Evolutionary conservation across 257 asterid genomes (phyloP).

Genomic region (Thymus mandschuricus): DNA sequence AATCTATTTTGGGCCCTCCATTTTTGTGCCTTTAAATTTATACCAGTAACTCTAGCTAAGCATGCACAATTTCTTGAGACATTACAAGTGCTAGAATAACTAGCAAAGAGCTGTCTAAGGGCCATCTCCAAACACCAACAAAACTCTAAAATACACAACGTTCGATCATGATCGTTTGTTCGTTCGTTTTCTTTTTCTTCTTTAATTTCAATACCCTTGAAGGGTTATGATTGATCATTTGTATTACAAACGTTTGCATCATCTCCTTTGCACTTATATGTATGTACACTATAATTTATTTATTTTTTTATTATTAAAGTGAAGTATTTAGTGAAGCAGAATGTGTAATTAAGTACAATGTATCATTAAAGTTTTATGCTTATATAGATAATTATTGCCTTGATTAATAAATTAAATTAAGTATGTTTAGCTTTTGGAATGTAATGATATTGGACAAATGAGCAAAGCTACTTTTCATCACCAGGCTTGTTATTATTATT

Average conservation of each 20-base stretch:
- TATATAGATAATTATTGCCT: slow-evolving; percentile 23
- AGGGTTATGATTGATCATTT: too few species aligned
- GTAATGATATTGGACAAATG: slow-evolving; percentile 41
- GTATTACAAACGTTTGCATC: too few species aligned
- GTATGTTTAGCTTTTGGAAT: slow-evolving; percentile 37
- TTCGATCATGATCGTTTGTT: too few species aligned
- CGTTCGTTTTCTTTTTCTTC: too few species aligned
- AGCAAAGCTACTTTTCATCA: slow-evolving; percentile 30
- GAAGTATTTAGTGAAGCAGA: too few species aligned
- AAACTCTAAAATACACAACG: not conserved
- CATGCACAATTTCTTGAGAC: slow-evolving; percentile 19
- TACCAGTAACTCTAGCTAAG: slow-evolving; percentile 45
- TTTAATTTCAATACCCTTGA: too few species aligned
- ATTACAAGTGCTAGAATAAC: slow-evolving; percentile 23
- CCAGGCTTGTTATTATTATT: slow-evolving; percentile 28
- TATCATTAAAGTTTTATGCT: too few species aligned
- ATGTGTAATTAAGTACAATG: too few species aligned
- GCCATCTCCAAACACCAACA: slow-evolving; percentile 22
- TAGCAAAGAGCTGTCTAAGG: slow-evolving; percentile 34
- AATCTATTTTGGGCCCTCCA: slow-evolving; percentile 45
- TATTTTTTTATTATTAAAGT: too few species aligned
- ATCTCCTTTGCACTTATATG: not conserved
- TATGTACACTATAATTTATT: not conserved
- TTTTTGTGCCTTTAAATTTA: slow-evolving; percentile 45
- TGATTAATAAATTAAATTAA: slow-evolving; percentile 28